phyloP scores from a whole-genome alignment of 2,329 filamentous ascomycete species.

The Fusarium setosum region DNA sequence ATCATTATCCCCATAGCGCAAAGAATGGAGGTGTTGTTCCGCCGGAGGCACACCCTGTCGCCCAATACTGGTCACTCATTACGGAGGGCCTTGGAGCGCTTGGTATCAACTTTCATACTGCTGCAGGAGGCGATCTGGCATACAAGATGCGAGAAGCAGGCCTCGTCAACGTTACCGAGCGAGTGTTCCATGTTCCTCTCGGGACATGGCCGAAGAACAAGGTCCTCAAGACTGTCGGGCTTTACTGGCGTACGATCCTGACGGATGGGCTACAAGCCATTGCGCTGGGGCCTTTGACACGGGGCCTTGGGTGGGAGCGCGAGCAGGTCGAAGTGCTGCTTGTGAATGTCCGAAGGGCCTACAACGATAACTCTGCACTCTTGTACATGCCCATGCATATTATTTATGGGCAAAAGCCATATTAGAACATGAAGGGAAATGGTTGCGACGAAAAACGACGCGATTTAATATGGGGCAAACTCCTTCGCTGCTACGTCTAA shows the following conservation, averaged over 20 bases:
- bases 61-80: slow-evolving; percentile 60
- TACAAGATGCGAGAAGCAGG: slow-evolving; percentile 61
- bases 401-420: slow-evolving; percentile 65
- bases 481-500: neutral
- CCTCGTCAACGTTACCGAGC: slow-evolving; percentile 63
- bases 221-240: slow-evolving; percentile 61
- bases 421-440: slow-evolving; percentile 16
- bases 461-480: neutral
- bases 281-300: slow-evolving; percentile 62
- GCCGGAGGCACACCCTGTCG: slow-evolving; percentile 52
- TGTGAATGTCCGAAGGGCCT: slow-evolving; percentile 60
- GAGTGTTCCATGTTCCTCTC: slow-evolving; percentile 63
- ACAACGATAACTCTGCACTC: slow-evolving; percentile 56
- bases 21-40: slow-evolving; percentile 52
- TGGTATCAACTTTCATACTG: slow-evolving; percentile 60
- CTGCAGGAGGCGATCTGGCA: slow-evolving; percentile 54
- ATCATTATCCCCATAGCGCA: slow-evolving; percentile 60
- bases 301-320: slow-evolving; percentile 59
- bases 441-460: neutral
- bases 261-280: slow-evolving; percentile 63
- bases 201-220: slow-evolving; percentile 66
- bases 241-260: slow-evolving; percentile 63
- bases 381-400: slow-evolving; percentile 68
- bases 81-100: slow-evolving; percentile 55
- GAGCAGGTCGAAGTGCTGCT: slow-evolving; percentile 62